Percentiles rank a stretch among this genome's conserved stretches.
These are phyloP conservation scores for Acer campestre DNA, from an alignment of 345 rosid genomes.

Conservation along the genomic window DNA sequence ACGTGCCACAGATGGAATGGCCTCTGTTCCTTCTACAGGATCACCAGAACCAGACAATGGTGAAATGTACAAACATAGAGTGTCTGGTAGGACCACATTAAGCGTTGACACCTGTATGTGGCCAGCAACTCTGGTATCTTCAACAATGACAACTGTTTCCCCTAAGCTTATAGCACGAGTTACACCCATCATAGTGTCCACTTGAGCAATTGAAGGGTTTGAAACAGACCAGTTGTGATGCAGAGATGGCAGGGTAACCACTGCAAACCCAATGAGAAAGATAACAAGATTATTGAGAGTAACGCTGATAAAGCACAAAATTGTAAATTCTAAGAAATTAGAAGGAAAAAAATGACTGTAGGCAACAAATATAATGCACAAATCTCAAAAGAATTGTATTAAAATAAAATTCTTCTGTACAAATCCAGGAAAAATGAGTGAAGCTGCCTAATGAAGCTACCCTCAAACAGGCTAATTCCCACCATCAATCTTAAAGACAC, in stretches of 20 bases:
- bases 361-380: constrained; percentile 6
- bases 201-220: constrained; percentile 73
- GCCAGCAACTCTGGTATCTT: constrained; percentile 93
- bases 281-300: constrained; percentile 22
- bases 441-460: background rate
- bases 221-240: constrained; percentile 79
- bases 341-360: constrained; percentile 1
- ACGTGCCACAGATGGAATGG: constrained; percentile 56
- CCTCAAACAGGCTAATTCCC: background rate
- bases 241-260: constrained; percentile 70
- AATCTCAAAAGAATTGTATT: background rate
- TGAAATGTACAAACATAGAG: constrained; percentile 51
- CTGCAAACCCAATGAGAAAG: constrained; percentile 51
- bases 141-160: constrained; percentile 65
- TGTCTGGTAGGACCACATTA: constrained; percentile 77
- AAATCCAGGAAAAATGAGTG: background rate
- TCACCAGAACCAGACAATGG: constrained; percentile 66
- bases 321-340: constrained; percentile 1
- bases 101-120: constrained; percentile 82
- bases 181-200: constrained; percentile 60
- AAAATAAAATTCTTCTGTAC: background rate
- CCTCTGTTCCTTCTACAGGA: constrained; percentile 46
- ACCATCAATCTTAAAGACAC: background rate
- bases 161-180: constrained; percentile 70
- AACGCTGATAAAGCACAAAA: constrained; percentile 14